A percentile compares a stretch with the other conserved stretches of the same genome.
These are phyloP conservation scores for Harringtonia lauricola DNA, from an alignment of 2,329 filamentous ascomycete genomes.

Conservation along the genomic window DNA sequence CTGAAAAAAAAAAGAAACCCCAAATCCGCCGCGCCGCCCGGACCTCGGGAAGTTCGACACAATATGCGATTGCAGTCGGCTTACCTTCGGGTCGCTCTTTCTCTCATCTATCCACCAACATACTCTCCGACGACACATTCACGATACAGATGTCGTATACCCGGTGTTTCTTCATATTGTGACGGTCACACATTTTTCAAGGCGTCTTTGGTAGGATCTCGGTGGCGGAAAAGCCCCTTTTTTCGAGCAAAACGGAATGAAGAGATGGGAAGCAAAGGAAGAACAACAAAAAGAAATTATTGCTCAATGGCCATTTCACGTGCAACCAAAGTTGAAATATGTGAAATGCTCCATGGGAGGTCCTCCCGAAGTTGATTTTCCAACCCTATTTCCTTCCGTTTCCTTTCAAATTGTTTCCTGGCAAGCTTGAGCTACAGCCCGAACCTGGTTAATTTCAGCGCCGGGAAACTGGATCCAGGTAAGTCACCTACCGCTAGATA, in stretches of 20 bases:
- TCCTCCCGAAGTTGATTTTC: slow-evolving; percentile 50
- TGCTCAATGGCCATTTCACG: slow-evolving; percentile 66
- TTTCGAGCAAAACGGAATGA: slow-evolving; percentile 7
- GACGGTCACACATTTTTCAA: slow-evolving; percentile 6
- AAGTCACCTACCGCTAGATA: slow-evolving; percentile 55
- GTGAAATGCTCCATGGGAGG: slow-evolving; percentile 71
- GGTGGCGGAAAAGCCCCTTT: slow-evolving; percentile 7
- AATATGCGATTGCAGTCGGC: too few species aligned
- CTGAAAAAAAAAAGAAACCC: slow-evolving; percentile 21
- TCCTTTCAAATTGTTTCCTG: background rate
- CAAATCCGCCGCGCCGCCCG: too few species aligned
- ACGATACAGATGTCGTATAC: background rate
- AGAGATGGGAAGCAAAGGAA: slow-evolving; percentile 12
- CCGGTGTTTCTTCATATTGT: background rate
- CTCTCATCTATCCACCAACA: too few species aligned
- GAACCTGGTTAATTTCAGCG: too few species aligned
- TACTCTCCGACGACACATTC: background rate
- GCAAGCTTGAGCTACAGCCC: too few species aligned
- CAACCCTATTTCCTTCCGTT: background rate
- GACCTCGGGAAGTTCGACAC: too few species aligned
- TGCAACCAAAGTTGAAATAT: slow-evolving; percentile 8
- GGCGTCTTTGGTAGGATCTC: slow-evolving; percentile 10
- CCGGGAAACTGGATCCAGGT: slow-evolving; percentile 1
- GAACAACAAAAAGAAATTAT: slow-evolving; percentile 22
- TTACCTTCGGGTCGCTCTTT: too few species aligned